Percentiles rank a stretch among this genome's conserved stretches.
Conservation (phyloP, 768 basidiomycete species). For the Leccinum aurantiacum region DNA sequence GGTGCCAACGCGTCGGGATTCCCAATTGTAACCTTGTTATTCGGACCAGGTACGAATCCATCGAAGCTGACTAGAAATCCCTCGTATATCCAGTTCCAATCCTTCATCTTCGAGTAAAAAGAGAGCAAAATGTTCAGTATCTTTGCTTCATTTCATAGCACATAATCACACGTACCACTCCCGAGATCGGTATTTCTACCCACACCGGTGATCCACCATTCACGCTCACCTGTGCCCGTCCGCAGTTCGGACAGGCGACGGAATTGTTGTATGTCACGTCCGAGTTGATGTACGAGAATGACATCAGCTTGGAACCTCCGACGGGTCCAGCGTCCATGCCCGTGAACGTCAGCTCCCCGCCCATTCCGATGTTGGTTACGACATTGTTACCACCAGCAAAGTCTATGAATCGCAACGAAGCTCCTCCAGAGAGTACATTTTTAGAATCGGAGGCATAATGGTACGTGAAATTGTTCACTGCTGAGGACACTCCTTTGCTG, state of each 20-base stretch:
- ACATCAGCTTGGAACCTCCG: slow-evolving; percentile 2
- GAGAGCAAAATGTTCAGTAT: background rate
- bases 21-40: slow-evolving; percentile 4
- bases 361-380: background rate
- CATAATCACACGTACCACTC: background rate
- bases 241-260: slow-evolving; percentile 7
- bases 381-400: background rate
- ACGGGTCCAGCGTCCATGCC: slow-evolving; percentile 6
- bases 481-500: background rate
- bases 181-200: slow-evolving; percentile 12
- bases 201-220: slow-evolving; percentile 1
- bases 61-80: slow-evolving; percentile 7
- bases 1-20: slow-evolving; percentile 8
- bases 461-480: background rate
- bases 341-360: slow-evolving; percentile 8
- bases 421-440: slow-evolving; percentile 8
- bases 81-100: slow-evolving; percentile 2
- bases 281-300: slow-evolving; percentile 8
- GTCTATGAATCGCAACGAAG: background rate
- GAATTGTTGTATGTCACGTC: slow-evolving; percentile 7
- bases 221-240: slow-evolving; percentile 8
- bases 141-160: background rate
- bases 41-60: slow-evolving; percentile 9
- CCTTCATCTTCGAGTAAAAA: background rate
- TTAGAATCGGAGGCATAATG: background rate